Base-by-base conservation (phyloP, 2,329 filamentous ascomycete genomes). In the Teratosphaeriaceae sp. region DNA sequence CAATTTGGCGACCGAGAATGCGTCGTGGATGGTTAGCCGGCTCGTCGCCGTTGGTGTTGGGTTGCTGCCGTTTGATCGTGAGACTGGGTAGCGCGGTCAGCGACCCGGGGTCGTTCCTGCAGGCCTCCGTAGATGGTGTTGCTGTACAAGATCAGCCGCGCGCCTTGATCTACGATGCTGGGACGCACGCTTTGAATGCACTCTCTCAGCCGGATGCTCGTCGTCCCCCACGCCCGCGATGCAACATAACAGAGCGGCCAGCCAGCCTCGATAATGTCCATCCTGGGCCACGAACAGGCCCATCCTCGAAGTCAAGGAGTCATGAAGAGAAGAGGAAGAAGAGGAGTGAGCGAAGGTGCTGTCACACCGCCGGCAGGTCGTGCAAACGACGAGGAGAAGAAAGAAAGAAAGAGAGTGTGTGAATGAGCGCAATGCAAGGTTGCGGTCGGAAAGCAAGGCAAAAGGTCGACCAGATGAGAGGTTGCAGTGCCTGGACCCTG, bases 211-310 rank as follows among this genome's bases (percentile, higher is more conserved):
- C 2, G 52, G 50, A 37, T 50, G 42, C 39, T 60, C 58, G 27
- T 61, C 58, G 23, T 59, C 57, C 16, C 43, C 51, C 11, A 59
- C 45, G 21, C 55, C 55, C 36, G 54, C 54, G 36, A 55, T 58
- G 54, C 57, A 61, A 51, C 58, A 60, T 21, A 61, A 44, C 38
- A 61, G 54, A 51, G 56, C 50, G 56, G 58, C 58, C 58, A 59
- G 57, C 58, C 57, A 59, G 50, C 56, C 51, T 50, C 49, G 48
- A 39, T 52, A 54, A 35, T 54, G 52, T 51, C 54, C 57, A 52
- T 57, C 49, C 39, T 52, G 46, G 45, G 46, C 38, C 27, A 55
- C 48, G 48, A 60, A 55, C 47, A 58, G 57, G 55, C 57, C 57
- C 58, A 61, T 38, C 13, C 8, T 9, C 35, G 40, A 43, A 39